These are phyloP conservation scores for Wickerhamiella dianesei DNA, from an alignment of 805 yeast genomes.

Conservation along the genomic window DNA sequence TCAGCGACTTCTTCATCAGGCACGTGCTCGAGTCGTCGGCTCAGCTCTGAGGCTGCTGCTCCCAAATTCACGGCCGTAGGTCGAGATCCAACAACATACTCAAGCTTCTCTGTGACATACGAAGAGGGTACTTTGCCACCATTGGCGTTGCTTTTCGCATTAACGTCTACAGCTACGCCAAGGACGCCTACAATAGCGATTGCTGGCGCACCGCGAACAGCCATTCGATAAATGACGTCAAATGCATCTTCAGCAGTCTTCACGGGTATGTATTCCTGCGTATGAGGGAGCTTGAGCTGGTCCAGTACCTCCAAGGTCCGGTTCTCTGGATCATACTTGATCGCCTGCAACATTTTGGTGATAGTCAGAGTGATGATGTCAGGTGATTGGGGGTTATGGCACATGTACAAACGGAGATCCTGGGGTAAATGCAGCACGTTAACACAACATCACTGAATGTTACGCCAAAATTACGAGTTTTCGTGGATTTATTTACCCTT, in stretches of 20 bases:
- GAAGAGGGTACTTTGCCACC: not conserved
- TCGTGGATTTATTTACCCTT: no score
- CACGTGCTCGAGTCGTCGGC: constrained; percentile 20
- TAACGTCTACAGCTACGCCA: constrained; percentile 59
- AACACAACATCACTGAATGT: no score
- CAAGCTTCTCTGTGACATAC: constrained; percentile 34
- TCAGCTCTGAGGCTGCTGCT: constrained; percentile 52
- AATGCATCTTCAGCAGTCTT: constrained; percentile 59
- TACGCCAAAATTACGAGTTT: no score
- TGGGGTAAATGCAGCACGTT: no score
- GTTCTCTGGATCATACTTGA: constrained; percentile 40
- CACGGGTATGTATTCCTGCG: constrained; percentile 53
- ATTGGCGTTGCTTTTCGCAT: constrained; percentile 4
- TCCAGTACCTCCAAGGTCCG: constrained; percentile 51
- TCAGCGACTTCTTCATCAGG: constrained; percentile 20
- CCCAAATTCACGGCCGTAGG: constrained; percentile 93
- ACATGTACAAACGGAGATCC: not conserved
- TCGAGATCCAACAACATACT: constrained; percentile 58
- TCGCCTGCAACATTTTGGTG: constrained; percentile 41
- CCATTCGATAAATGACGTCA: constrained; percentile 77
- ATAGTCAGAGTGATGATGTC: not conserved
- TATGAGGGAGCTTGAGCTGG: constrained; percentile 71
- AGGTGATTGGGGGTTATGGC: not conserved
- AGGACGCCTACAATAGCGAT: constrained; percentile 90
- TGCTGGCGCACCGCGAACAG: constrained; percentile 97